phyloP scores from a whole-genome alignment of 2,329 filamentous ascomycete genomes.

The Aspergillus pseudoglaucus region DNA sequence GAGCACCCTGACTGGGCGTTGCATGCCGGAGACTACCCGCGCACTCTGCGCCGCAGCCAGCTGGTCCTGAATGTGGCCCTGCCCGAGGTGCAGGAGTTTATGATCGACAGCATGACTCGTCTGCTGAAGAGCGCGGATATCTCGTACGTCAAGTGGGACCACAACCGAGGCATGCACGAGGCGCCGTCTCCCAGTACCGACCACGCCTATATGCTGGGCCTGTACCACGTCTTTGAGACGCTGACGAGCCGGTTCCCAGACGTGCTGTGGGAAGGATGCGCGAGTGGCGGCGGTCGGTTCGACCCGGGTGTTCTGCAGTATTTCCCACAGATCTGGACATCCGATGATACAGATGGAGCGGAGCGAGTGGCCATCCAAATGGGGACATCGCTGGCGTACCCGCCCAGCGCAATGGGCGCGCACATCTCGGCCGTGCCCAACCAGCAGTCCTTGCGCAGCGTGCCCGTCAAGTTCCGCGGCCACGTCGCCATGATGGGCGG shows the following conservation, averaged over 20 bases:
- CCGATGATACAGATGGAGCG: constrained; percentile 58
- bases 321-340: constrained; percentile 61
- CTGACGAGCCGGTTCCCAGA: constrained; percentile 55
- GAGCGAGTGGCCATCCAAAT: constrained; percentile 58
- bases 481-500: constrained; percentile 65
- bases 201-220: constrained; percentile 57
- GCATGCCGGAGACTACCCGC: constrained; percentile 50
- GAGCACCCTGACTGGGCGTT: constrained; percentile 60
- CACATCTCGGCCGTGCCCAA: constrained; percentile 59
- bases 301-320: constrained; percentile 59
- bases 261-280: constrained; percentile 61
- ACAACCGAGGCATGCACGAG: constrained; percentile 60
- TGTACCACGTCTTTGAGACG: constrained; percentile 57
- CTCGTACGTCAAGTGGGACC: constrained; percentile 62
- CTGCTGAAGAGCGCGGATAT: constrained; percentile 51
- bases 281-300: constrained; percentile 58
- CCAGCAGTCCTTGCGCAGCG: constrained; percentile 49
- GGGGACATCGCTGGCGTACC: constrained; percentile 58
- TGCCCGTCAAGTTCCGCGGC: constrained; percentile 54
- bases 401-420: constrained; percentile 58
- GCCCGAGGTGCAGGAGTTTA: constrained; percentile 56
- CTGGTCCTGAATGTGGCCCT: constrained; percentile 57
- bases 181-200: constrained; percentile 47
- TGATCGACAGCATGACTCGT: constrained; percentile 50
- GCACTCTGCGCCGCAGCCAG: constrained; percentile 52